Conservation (phyloP, 2,329 filamentous ascomycete genomes). For the Trichoderma guizhouense region DNA sequence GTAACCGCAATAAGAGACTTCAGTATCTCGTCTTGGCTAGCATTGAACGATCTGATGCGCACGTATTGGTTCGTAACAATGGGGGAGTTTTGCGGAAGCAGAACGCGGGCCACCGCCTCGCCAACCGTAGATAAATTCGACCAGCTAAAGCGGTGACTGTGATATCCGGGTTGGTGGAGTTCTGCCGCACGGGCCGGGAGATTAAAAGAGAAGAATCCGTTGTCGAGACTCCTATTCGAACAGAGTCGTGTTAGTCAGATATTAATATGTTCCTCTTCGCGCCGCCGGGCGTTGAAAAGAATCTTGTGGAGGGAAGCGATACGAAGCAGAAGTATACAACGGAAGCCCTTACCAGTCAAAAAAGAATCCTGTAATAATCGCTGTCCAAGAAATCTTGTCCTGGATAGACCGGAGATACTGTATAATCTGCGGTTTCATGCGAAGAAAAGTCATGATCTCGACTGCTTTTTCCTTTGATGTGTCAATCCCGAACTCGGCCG, state of each 20-base stretch:
- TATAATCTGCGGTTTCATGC: neutral
- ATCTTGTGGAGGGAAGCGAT: neutral
- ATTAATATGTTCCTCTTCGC: neutral
- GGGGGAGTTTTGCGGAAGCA: neutral
- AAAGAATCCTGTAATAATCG: neutral
- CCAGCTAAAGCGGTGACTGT: neutral
- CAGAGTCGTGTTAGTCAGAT: neutral
- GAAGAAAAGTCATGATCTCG: neutral
- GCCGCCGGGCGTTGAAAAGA: neutral
- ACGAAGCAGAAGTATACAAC: neutral
- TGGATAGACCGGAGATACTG: neutral
- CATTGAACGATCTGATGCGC: neutral
- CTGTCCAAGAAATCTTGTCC: neutral
- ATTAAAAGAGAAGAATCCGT: conserved; percentile 2
- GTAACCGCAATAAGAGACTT: neutral
- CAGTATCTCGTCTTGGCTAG: conserved; percentile 4
- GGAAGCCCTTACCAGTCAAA: neutral
- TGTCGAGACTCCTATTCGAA: neutral
- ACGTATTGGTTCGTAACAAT: neutral
- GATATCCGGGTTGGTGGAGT: neutral
- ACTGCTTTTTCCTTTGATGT: neutral
- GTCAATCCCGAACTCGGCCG: neutral
- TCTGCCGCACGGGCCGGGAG: neutral
- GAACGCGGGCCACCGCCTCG: neutral
- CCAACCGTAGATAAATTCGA: neutral